A percentile compares a stretch with the other conserved stretches of the same genome.
Conservation (phyloP, 139 green algal genomes). For the Chlorella vulgaris region DNA sequence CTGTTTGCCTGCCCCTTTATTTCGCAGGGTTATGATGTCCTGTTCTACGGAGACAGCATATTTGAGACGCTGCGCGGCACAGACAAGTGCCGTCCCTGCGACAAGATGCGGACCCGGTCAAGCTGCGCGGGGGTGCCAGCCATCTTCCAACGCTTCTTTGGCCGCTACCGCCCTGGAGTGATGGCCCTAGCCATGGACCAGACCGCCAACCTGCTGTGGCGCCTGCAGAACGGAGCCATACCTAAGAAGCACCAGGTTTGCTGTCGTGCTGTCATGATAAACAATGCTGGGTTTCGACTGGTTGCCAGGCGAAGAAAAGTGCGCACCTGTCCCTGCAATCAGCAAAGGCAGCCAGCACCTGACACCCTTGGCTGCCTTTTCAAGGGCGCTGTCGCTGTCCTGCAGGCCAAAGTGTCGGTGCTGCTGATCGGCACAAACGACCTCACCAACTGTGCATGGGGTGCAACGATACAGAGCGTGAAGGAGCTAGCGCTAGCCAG, state of each 20-base stretch:
- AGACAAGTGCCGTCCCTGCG: constrained; percentile 21
- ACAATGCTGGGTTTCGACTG: no score
- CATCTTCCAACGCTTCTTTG: neutral
- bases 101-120: neutral
- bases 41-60: constrained; percentile 22
- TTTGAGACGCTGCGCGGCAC: constrained; percentile 13
- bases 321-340: no score
- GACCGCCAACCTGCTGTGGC: constrained; percentile 13
- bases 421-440: constrained; percentile 18
- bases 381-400: no score
- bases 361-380: no score
- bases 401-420: constrained; percentile 7
- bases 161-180: neutral
- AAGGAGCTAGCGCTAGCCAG: constrained; percentile 14
- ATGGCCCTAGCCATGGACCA: constrained; percentile 24
- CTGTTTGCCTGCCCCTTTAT: neutral
- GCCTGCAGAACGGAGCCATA: constrained; percentile 15
- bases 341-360: no score
- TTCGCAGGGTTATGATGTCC: constrained; percentile 13
- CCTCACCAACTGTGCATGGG: constrained; percentile 25
- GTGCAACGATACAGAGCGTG: neutral
- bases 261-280: neutral
- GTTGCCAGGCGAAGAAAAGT: no score
- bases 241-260: constrained; percentile 16
- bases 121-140: neutral